Base-by-base conservation (phyloP, 495 filamentous ascomycete species). In the Trichoderma reesei region DNA sequence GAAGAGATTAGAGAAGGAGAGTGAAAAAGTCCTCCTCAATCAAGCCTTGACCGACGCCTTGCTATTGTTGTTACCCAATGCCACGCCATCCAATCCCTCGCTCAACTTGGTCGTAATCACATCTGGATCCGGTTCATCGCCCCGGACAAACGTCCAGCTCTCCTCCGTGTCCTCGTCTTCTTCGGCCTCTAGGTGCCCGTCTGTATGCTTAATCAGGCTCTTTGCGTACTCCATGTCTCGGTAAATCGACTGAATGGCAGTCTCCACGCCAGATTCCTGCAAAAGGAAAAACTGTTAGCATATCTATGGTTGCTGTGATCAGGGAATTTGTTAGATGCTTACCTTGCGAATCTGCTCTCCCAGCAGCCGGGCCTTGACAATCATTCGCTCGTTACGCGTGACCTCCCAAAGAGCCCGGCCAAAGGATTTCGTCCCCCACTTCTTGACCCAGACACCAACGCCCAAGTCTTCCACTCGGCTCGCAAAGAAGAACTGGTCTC, bases 401-500 rank as follows among this genome's bases (percentile, higher is more conserved):
- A 88, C 91, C 72, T 93, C 88, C 93, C 91, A 96, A n/a, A 98
- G 72, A 1, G 93, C 91, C 42, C 90, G 80, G 8, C 88, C 86
- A 67, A 98, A 93, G 41, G 88, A 80, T 63, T 80, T 87, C 51
- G 88, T 86, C 36, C 96, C 97, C 70, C 96, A 81, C 75, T 90
- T 95, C 76, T 88, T 91, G 72, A 98, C 80, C 70, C 85, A 92
- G 60, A 96, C 87, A 3, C 94, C 94, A 10, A 98, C 93, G 3
- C 94, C 92, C 5, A 98, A 75, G 69, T 96, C 92, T 73, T 97
- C 92, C 5, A 98, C 86, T 0, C 94, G 85, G 14, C 80, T 83
- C 2, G 90, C 94, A 70, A 93, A 98, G 79, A 98, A 98, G 79
- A 90, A 96, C 70, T 98, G 94, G 67, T 98, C 94, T 5, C 94